phyloP scores from a whole-genome alignment of 1,139 yeast genomes.

The Geotrichum siamense region DNA sequence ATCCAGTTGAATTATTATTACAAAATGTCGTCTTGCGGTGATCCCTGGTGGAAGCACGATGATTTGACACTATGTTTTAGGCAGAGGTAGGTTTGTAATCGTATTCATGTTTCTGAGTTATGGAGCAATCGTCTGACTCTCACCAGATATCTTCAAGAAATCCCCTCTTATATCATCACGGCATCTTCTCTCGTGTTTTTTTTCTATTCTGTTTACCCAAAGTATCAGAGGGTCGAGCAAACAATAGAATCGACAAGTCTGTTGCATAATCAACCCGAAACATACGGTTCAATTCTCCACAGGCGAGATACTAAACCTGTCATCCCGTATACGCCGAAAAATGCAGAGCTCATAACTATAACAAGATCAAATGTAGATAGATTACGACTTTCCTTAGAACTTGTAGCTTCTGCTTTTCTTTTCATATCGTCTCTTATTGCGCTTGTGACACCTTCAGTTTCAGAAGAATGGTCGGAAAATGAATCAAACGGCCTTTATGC shows the following conservation, averaged over 20 bases:
- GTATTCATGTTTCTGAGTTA: not conserved
- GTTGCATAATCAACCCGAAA: not conserved
- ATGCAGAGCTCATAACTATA: constrained; percentile 24
- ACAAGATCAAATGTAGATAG: constrained; percentile 27
- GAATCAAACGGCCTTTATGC: constrained; percentile 39
- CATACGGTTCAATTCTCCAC: constrained; percentile 4
- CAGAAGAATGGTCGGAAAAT: constrained; percentile 36
- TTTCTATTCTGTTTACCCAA: constrained; percentile 7
- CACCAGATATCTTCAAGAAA: constrained; percentile 6
- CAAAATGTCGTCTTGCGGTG: constrained; percentile 20
- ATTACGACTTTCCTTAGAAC: constrained; percentile 26
- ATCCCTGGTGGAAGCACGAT: constrained; percentile 28
- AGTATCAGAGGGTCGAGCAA: constrained; percentile 2
- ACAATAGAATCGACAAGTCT: not conserved
- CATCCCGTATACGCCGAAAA: constrained; percentile 2
- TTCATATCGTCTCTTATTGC: constrained; percentile 32
- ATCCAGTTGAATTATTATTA: too few species aligned
- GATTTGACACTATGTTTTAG: constrained; percentile 27
- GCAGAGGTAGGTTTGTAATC: constrained; percentile 25
- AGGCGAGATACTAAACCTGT: not conserved
- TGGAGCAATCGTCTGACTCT: too few species aligned
- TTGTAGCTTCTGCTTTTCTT: constrained; percentile 22
- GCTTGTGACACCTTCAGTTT: constrained; percentile 34
- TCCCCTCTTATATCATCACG: constrained; percentile 3
- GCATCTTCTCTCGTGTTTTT: constrained; percentile 1